Base-by-base conservation (phyloP, 129 eudicot genomes). In the Saposhnikovia divaricata region DNA sequence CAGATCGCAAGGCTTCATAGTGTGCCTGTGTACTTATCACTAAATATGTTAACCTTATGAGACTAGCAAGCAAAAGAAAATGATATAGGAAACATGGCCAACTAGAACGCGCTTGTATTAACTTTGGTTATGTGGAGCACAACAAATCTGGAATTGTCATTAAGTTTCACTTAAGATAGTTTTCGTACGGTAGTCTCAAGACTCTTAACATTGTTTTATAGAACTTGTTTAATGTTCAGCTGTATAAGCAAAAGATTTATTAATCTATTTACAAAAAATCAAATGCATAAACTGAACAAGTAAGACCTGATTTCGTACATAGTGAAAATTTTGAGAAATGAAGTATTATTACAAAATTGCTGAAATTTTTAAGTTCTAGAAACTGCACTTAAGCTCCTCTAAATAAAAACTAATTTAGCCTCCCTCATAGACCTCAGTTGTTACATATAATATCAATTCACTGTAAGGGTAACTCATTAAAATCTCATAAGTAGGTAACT, bases 1-100 rank as follows among this genome's bases (percentile, higher is more conserved):
- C 97, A 84, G 88, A 79, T 61, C 88, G 74, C 53, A 92, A 83
- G 53, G 91, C 88, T 77, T 85, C 93, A 78, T 84, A 92, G 75
- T 84, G 82, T 83, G 86, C 97, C 96, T 90, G 96, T 79, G 77
- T 71, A 55, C 39, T 72, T 88, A 46, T 27, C 18, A 25, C 31
- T 76, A 15, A 48, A 43, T 15, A 73, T 44, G 38, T 73, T 40
- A 73, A 44, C 57, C 44, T 23, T 13, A 43, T 44, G 23, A 5
- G 19, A 73, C 28, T 11, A 27, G 55, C 28, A 42, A 73, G 38
- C 39, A 40, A 43, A 43, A 73, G 77, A 44, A 25, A 71, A 19
- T n/a, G 77, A 12, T 44, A 25, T 19, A 28, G 44, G 40, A 37
- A 78, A 61, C 38, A 48, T 61, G 70, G 28, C 61, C n/a, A 21